Evolutionary conservation across 108 stramenopile species (phyloP).

Genomic region (Pseudonitzschia multiseries): DNA sequence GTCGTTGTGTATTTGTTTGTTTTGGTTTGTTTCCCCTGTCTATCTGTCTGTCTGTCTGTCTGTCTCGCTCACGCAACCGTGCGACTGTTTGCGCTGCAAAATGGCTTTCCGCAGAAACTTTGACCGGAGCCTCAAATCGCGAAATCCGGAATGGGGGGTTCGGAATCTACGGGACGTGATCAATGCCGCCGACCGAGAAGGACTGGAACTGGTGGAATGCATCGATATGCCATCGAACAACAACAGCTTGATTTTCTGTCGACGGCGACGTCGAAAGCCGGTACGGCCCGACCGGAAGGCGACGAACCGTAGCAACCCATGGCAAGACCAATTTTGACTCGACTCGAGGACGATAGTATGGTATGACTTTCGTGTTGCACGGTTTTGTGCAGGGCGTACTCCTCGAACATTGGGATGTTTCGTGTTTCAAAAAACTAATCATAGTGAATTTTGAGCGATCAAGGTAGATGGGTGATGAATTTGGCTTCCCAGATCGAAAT

Average conservation of each 20-base stretch:
- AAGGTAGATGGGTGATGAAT: too few species aligned
- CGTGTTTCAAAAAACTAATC: too few species aligned
- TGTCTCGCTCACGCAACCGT: background rate
- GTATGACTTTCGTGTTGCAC: too few species aligned
- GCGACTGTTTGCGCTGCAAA: background rate
- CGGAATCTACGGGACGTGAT: constrained; percentile 73
- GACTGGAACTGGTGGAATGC: constrained; percentile 48
- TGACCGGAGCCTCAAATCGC: constrained; percentile 56
- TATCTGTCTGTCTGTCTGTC: too few species aligned
- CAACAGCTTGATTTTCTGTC: constrained; percentile 62
- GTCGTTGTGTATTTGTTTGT: background rate
- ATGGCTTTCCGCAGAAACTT: constrained; percentile 43
- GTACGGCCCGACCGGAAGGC: too few species aligned
- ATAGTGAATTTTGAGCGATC: too few species aligned
- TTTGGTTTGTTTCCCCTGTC: background rate
- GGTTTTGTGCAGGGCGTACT: too few species aligned
- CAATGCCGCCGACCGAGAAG: constrained; percentile 48
- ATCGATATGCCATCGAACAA: constrained; percentile 91
- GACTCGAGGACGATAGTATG: too few species aligned
- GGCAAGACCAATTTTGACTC: too few species aligned
- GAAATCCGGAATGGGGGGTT: constrained; percentile 64
- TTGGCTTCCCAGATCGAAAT: too few species aligned
- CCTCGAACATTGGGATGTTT: too few species aligned
- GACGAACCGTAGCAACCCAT: too few species aligned
- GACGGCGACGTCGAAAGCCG: background rate